Evolutionary conservation across 345 rosid genomes (phyloP), one percentile per base, ranked within the genome.

Genomic region (Populus simonii): DNA sequence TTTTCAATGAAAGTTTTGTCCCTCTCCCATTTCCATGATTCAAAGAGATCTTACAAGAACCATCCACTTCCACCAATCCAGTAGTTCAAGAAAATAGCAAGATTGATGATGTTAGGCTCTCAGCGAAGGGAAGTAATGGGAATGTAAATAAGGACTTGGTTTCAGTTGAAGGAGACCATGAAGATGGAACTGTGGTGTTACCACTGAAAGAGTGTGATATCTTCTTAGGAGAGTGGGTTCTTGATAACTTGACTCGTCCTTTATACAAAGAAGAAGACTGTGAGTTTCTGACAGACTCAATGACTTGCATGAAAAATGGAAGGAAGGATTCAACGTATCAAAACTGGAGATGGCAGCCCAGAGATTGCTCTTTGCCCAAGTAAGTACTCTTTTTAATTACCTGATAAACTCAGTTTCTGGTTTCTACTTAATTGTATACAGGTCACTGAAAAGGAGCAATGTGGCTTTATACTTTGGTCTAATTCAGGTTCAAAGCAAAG

Each of bases 401-500:
- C 70, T 18, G 70, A n/a, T 8, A 3, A n/a, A 23, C 25, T 57
- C 68, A 65, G 20, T 65, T 25, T 65, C 22, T 65, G 18, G 33
- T 65, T 31, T 65, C 68, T 31, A 6, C 22, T 65, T 8, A 16
- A 0, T 6, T 29, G 35, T 31, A 33, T 15, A 65, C 0, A 12
- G 1, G 68, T 29, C 7, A 31, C 13, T 17, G 38, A 29, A 33
- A 63, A 63, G 20, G 67, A 63, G 17, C 12, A 10, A 16, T 9
- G 3, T 20, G 36, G 15, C 39, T 20, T 11, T 63, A 27, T 43
- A 4, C 63, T 79, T 41, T 35, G 23, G 7, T 66, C 18, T 3
- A 39, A 41, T 68, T 15, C 12, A 92, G 92, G 87, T 90, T 92
- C 31, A 81, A 89, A 13, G 80, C 85, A 43, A 89, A 76, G 76